A percentile compares a stretch with the other conserved stretches of the same genome.
phyloP scores from a whole-genome alignment of 75 land plant genomes.

The Pinus tabuliformis region DNA sequence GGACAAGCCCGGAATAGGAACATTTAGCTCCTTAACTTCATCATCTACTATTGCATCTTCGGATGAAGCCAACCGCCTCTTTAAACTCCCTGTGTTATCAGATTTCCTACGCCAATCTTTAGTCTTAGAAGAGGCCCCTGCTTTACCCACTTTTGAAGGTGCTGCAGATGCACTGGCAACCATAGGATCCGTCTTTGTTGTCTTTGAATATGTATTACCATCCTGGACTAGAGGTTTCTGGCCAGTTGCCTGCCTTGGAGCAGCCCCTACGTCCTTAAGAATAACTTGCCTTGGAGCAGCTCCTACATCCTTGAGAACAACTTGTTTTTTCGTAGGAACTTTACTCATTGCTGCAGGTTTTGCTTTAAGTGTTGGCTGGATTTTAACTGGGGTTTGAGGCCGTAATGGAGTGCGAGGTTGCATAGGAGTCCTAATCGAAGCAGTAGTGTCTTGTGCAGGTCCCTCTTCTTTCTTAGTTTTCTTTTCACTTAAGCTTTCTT shows the following conservation, averaged over 20 bases:
- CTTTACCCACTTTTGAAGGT: conserved; percentile 42
- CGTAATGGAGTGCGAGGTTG: conserved; percentile 5
- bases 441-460: conserved; percentile 5
- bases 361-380: conserved; percentile 38
- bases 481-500: too few relatives aligned
- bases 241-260: conserved; percentile 16
- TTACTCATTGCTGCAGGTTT: conserved; percentile 46
- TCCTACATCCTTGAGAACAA: conserved; percentile 67
- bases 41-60: conserved; percentile 40
- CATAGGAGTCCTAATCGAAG: neutral
- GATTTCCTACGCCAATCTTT: conserved; percentile 75
- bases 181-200: conserved; percentile 34
- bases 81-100: conserved; percentile 23
- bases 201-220: conserved; percentile 23
- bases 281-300: conserved; percentile 56
- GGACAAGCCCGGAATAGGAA: conserved; percentile 46
- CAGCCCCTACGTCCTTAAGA: conserved; percentile 71
- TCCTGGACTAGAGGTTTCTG: conserved; percentile 10
- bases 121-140: conserved; percentile 30
- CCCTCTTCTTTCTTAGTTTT: conserved; percentile 4
- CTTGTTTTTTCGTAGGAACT: conserved; percentile 27
- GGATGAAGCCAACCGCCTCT: conserved; percentile 29
- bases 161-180: conserved; percentile 31
- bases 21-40: conserved; percentile 47
- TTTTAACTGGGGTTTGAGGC: conserved; percentile 30